Evolutionary conservation across 768 basidiomycete species (phyloP), one percentile per base, ranked within the genome.

Genomic region (Podaxis carcinomalis): DNA sequence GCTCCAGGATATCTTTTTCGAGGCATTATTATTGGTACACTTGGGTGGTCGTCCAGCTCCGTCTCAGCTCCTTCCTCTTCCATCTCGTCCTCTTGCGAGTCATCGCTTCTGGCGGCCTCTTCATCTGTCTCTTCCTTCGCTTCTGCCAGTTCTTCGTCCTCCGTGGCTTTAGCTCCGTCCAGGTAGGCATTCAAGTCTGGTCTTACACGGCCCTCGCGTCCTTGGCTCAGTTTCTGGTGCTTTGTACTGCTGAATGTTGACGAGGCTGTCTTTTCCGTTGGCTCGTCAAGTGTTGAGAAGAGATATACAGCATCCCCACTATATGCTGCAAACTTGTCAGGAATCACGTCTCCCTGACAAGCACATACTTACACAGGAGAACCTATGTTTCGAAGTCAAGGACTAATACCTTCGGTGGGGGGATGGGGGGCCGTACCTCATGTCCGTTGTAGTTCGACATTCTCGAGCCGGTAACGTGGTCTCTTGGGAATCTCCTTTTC

Each of bases 401-500:
- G 32, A 28, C 50, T 47, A 32, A 44, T 57, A 23, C 16, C 46
- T 51, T 10, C 25, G 35, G 47, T 32, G 28, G 9, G 25, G 55
- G 11, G 21, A 49, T 25, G 57, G 23, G 50, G 56, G 58, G 51
- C 46, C 72, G 57, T 65, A 92, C 91, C 75, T 93, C 90, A 67
- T 93, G 84, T 21, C 89, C 89, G 72, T 89, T 92, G 52, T 75
- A 75, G 32, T 76, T 66, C 14, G 89, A 86, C 79, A 92, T 87
- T 44, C 86, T 78, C n/a, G 83, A 82, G 19, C 90, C 90, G 35
- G 89, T 92, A 51, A 92, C 83, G 68, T 92, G 87, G n/a, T 86
- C 85, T 19, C 69, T 66, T 44, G 62, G 50, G 27, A 77, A 75
- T 59, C 63, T 72, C 9, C 62, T 68, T 57, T 79, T 76, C 44